Evolutionary conservation across 169 alveolate genomes (phyloP).

Genomic region (Amoebophrya sp.): DNA sequence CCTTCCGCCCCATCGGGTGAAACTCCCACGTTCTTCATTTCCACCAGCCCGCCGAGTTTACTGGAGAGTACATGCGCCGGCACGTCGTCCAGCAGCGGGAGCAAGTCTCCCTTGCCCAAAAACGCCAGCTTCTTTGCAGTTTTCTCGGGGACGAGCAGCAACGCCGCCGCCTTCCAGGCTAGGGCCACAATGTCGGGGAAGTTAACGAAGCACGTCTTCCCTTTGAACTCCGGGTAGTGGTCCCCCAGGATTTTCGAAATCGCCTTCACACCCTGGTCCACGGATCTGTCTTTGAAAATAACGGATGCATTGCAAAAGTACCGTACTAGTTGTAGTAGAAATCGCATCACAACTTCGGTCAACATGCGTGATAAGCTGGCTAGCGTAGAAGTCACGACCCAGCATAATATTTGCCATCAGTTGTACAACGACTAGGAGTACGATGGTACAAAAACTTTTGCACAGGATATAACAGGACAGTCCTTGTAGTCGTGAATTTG

Average conservation of each 20-base stretch:
- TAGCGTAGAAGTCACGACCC: no score
- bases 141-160: neutral
- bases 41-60: neutral
- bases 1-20: no score
- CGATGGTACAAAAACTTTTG: no score
- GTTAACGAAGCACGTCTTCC: neutral
- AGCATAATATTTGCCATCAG: no score
- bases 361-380: no score
- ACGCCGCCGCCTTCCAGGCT: conserved; percentile 9
- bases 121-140: neutral
- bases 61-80: neutral
- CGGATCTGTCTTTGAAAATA: neutral
- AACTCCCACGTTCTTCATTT: neutral
- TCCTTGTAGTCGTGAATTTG: neutral
- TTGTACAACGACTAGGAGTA: no score
- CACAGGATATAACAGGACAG: no score
- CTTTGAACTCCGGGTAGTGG: conserved; percentile 16
- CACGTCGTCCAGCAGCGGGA: neutral
- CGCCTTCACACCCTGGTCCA: neutral
- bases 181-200: neutral
- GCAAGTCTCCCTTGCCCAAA: neutral
- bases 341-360: no score
- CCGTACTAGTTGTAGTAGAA: no score
- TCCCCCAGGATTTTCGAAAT: neutral
- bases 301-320: no score